Evolutionary conservation across 805 yeast genomes (phyloP).

Genomic region (Starmerella vitae): DNA sequence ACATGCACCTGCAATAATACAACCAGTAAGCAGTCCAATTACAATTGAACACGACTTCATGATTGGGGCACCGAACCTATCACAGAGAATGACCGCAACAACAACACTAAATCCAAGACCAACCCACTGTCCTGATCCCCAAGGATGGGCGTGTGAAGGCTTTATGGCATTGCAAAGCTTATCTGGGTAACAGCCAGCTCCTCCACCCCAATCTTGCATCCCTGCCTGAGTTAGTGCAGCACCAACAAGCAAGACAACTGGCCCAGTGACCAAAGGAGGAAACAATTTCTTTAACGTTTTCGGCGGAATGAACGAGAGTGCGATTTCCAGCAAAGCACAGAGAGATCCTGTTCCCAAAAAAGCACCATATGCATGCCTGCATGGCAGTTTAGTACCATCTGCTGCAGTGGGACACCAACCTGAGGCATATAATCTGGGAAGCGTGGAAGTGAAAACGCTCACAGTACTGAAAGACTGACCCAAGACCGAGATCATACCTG

Average conservation of each 20-base stretch:
- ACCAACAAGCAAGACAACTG: conserved; percentile 80
- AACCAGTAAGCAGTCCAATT: conserved; percentile 69
- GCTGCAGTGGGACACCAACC: conserved; percentile 54
- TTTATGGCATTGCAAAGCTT: conserved; percentile 35
- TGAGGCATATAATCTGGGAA: conserved; percentile 64
- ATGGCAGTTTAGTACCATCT: conserved; percentile 56
- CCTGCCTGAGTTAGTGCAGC: conserved; percentile 55
- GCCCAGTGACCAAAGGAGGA: conserved; percentile 89
- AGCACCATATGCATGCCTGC: conserved; percentile 88
- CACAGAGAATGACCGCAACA: conserved; percentile 58
- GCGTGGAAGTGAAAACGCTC: conserved; percentile 57
- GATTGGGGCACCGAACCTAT: conserved; percentile 84
- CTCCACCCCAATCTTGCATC: conserved; percentile 79
- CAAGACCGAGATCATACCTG: conserved; percentile 79
- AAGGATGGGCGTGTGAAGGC: conserved; percentile 43
- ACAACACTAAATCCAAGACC: conserved; percentile 81
- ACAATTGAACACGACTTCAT: conserved; percentile 92
- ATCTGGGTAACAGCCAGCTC: conserved; percentile 38
- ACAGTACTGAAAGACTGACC: conserved; percentile 88
- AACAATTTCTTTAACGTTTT: conserved; percentile 53
- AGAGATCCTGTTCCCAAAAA: conserved; percentile 66
- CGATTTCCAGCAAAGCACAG: conserved; percentile 63
- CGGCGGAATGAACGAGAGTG: conserved; percentile 67
- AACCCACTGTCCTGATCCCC: conserved; percentile 79
- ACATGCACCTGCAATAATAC: conserved; percentile 84